These are phyloP conservation scores for Hypholoma sublateritium DNA, from an alignment of 768 basidiomycete species.

Conservation along the genomic window DNA sequence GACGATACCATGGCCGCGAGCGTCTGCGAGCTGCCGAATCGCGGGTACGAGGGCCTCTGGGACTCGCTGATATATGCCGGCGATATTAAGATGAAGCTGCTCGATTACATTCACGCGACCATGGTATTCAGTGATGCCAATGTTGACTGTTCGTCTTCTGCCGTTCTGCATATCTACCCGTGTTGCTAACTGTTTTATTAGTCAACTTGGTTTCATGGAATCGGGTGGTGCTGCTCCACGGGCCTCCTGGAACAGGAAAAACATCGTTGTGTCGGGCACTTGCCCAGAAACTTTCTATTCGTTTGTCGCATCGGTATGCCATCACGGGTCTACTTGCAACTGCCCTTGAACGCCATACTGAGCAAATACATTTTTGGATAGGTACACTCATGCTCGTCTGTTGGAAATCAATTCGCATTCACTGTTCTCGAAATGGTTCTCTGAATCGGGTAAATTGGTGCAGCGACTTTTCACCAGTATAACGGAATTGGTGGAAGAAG, in stretches of 20 bases:
- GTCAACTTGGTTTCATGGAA: conserved; percentile 96
- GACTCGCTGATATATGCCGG: conserved; percentile 83
- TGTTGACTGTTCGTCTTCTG: conserved; percentile 65
- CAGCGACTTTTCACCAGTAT: conserved; percentile 90
- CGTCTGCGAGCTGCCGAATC: conserved; percentile 85
- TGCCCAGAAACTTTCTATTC: conserved; percentile 92
- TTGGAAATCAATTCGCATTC: conserved; percentile 99
- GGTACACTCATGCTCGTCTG: conserved; percentile 83
- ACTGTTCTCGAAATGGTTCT: conserved; percentile 98
- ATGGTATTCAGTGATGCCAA: conserved; percentile 88
- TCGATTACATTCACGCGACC: conserved; percentile 95
- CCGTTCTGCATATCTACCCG: conserved; percentile 3
- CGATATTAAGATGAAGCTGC: conserved; percentile 81
- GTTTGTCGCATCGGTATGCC: conserved; percentile 77
- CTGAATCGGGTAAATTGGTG: conserved; percentile 97
- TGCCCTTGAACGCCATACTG: not conserved
- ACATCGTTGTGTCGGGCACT: conserved; percentile 93
- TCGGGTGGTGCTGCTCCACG: conserved; percentile 90
- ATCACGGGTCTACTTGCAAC: conserved; percentile 2
- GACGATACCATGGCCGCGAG: conserved; percentile 85
- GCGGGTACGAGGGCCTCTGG: conserved; percentile 90
- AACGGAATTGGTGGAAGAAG: conserved; percentile 89
- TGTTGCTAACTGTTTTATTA: conserved; percentile 25
- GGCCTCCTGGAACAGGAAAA: conserved; percentile 97
- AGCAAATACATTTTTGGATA: conserved; percentile 25